A percentile compares a stretch with the other conserved stretches of the same genome.
These are phyloP conservation scores for Zhuliangozyma parablackwelliae DNA, from an alignment of 1,139 yeast species.

Conservation along the genomic window DNA sequence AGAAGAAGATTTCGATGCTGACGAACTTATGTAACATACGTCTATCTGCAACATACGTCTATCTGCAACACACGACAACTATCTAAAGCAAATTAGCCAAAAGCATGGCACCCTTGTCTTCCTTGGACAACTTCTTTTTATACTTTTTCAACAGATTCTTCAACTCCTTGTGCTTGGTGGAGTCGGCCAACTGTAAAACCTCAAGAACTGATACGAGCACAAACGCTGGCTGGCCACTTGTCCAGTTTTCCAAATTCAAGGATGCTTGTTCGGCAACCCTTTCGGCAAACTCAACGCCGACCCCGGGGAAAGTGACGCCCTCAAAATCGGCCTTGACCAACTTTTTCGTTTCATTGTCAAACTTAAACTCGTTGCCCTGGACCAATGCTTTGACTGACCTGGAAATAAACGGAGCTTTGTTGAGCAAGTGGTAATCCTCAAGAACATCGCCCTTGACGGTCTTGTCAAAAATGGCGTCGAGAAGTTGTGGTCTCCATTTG, in stretches of 20 bases:
- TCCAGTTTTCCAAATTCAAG: constrained; percentile 56
- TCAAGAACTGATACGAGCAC: constrained; percentile 70
- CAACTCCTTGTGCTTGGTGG: constrained; percentile 42
- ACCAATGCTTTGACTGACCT: constrained; percentile 76
- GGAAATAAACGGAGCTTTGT: constrained; percentile 65
- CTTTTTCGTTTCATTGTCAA: constrained; percentile 67
- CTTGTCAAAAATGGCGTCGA: constrained; percentile 50
- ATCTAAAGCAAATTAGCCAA: constrained; percentile 19
- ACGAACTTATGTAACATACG: constrained; percentile 9
- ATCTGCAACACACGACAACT: no score
- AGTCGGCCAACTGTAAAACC: constrained; percentile 34
- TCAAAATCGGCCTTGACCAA: constrained; percentile 27
- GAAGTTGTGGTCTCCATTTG: constrained; percentile 43
- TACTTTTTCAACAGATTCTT: constrained; percentile 50
- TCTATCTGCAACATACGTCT: no score
- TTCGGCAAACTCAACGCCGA: constrained; percentile 63
- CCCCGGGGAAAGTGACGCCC: constrained; percentile 44
- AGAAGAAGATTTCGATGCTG: constrained; percentile 26
- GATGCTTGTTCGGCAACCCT: constrained; percentile 36
- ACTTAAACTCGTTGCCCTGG: constrained; percentile 57
- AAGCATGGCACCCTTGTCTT: constrained; percentile 77
- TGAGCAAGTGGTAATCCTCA: constrained; percentile 61
- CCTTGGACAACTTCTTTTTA: constrained; percentile 39
- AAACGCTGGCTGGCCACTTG: constrained; percentile 73
- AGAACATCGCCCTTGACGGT: constrained; percentile 69